phyloP scores from a whole-genome alignment of 2,329 filamentous ascomycete genomes.

The Nigrospora sphaerica region DNA sequence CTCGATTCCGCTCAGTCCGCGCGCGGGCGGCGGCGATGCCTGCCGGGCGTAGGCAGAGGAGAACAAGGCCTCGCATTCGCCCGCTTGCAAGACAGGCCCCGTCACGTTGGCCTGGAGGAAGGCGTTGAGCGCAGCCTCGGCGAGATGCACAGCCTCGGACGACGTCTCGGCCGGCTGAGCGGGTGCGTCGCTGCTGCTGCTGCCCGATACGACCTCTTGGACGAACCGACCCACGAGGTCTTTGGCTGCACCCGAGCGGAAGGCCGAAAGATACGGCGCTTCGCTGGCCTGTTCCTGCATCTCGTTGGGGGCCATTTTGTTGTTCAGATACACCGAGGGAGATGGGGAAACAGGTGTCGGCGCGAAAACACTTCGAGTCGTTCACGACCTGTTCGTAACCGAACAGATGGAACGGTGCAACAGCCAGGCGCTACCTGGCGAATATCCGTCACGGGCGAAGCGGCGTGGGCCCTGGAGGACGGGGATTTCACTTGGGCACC shows the following conservation, averaged over 20 bases:
- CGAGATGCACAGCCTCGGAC: conserved; percentile 29
- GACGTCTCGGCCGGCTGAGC: neutral
- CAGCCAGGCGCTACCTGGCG: too few relatives aligned
- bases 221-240: conserved; percentile 11
- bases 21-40: conserved; percentile 8
- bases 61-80: conserved; percentile 21
- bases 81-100: conserved; percentile 53
- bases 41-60: conserved; percentile 20
- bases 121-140: conserved; percentile 57
- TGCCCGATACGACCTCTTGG: conserved; percentile 3
- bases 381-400: too few relatives aligned
- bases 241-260: conserved; percentile 6
- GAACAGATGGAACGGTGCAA: too few relatives aligned
- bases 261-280: conserved; percentile 10
- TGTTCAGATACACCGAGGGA: too few relatives aligned
- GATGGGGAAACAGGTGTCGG: too few relatives aligned
- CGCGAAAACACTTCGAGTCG: too few relatives aligned
- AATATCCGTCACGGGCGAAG: too few relatives aligned
- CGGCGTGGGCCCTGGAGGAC: too few relatives aligned
- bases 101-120: conserved; percentile 73
- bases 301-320: too few relatives aligned
- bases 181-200: neutral
- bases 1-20: conserved; percentile 6
- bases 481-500: too few relatives aligned
- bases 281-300: neutral